Conservation (phyloP, 2,329 filamentous ascomycete species). For the Pezicula neosporulosa region DNA sequence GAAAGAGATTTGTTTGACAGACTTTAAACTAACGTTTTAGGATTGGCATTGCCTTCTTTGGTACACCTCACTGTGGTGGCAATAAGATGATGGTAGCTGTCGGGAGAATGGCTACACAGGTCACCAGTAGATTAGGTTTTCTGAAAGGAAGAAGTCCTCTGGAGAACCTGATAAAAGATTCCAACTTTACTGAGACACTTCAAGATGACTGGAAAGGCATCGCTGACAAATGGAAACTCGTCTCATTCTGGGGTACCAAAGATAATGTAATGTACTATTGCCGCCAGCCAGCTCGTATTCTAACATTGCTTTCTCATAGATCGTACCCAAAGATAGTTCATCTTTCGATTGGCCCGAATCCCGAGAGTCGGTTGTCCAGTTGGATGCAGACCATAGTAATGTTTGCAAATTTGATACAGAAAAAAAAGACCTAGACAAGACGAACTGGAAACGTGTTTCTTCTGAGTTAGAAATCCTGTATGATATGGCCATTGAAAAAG, state of each 20-base stretch:
- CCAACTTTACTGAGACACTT: conserved; percentile 18
- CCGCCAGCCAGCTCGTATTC: background rate
- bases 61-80: conserved; percentile 22
- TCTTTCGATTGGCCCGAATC: conserved; percentile 4
- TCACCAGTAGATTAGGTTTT: conserved; percentile 13
- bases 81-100: conserved; percentile 14
- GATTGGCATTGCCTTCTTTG: conserved; percentile 20
- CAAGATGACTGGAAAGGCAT: conserved; percentile 4
- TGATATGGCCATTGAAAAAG: too few relatives aligned
- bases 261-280: conserved; percentile 14
- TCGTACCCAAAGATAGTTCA: conserved; percentile 5
- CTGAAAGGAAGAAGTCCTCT: conserved; percentile 13
- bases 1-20: too few relatives aligned
- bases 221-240: conserved; percentile 2
- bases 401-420: conserved; percentile 3
- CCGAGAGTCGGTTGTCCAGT: conserved; percentile 5
- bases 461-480: too few relatives aligned
- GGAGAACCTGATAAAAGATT: conserved; percentile 10
- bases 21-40: too few relatives aligned
- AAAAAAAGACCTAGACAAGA: too few relatives aligned
- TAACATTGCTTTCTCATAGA: conserved; percentile 3
- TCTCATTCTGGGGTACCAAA: conserved; percentile 20
- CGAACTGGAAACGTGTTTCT: too few relatives aligned
- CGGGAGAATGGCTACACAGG: conserved; percentile 12
- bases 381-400: conserved; percentile 9